Conservation (phyloP, 2,329 filamentous ascomycete species). For the Diaporthe humulicola region DNA sequence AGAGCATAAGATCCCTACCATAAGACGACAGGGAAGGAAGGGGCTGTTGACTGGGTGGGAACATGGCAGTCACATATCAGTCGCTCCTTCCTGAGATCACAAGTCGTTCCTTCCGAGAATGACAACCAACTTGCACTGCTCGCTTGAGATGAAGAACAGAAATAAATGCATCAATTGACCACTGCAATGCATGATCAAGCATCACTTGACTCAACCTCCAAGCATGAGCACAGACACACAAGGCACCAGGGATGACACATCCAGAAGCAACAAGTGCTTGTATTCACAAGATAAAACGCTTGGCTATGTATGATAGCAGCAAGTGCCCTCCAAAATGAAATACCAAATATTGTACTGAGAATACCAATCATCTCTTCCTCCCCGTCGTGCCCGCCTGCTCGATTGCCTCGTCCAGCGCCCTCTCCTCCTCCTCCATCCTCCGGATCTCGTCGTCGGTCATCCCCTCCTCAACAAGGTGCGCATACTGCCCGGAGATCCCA, state of each 20-base stretch:
- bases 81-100: background rate
- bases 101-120: background rate
- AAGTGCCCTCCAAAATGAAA: background rate
- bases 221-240: background rate
- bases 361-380: background rate
- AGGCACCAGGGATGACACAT: no score
- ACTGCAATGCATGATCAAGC: background rate
- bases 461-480: slow-evolving; percentile 70
- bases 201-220: background rate
- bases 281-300: slow-evolving; percentile 15
- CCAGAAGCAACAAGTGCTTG: background rate
- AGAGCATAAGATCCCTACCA: background rate
- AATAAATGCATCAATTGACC: background rate
- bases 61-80: background rate
- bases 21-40: background rate
- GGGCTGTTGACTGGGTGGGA: no score
- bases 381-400: slow-evolving; percentile 54
- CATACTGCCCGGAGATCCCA: slow-evolving; percentile 55
- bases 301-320: background rate
- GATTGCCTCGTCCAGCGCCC: slow-evolving; percentile 69
- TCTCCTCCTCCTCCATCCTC: slow-evolving; percentile 69
- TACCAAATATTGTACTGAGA: background rate
- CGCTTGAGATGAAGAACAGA: background rate
- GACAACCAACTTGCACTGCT: no score
- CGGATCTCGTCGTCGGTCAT: slow-evolving; percentile 71